Evolutionary conservation across 371 early-diverging fungal genomes (phyloP), one percentile per base, ranked within the genome.

Genomic region (Zychaea mexicana): DNA sequence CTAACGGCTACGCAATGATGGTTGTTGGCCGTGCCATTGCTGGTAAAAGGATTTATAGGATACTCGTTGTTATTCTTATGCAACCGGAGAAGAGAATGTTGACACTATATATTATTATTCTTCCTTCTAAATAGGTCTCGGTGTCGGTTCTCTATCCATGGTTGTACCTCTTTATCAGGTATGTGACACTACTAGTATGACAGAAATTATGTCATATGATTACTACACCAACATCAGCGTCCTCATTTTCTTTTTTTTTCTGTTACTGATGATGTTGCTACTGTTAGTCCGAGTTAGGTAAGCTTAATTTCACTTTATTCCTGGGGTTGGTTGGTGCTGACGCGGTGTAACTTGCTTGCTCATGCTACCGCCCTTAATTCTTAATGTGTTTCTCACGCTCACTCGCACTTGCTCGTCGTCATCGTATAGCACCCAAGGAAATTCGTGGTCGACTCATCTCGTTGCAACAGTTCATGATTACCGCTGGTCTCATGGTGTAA

Each of bases 111-210:
- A 33, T 33, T 7, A 42, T 42, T 42, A 42, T 42, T 42, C 1
- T 17, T 42, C 42, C n/a, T n/a, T n/a, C n/a, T n/a, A 42, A 2
- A 42, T n/a, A 42, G 42, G 96, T 62, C 65, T 94, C 8, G 92
- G 88, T 62, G 81, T 92, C 32, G 97, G 97, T 72, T 75, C 88
- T 49, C 73, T 91, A 30, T 93, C 93, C 46, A 83, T 84, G 75
- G 67, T 75, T 54, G 81, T 78, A 13, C 86, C 86, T 53, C 74
- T 49, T 19, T 49, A 49, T 49, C 49, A 49, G 49, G 49, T 49
- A 49, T 42, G 36, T 36, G 36, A 1, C 15, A 10, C 15, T 36
- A 36, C 15, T n/a, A n/a, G n/a, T n/a, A n/a, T n/a, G n/a, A n/a
- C n/a, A n/a, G n/a, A n/a, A n/a, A n/a, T n/a, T n/a, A n/a, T n/a